phyloP scores from a whole-genome alignment of 306 rosid species.

The Phaseolus lunatus region DNA sequence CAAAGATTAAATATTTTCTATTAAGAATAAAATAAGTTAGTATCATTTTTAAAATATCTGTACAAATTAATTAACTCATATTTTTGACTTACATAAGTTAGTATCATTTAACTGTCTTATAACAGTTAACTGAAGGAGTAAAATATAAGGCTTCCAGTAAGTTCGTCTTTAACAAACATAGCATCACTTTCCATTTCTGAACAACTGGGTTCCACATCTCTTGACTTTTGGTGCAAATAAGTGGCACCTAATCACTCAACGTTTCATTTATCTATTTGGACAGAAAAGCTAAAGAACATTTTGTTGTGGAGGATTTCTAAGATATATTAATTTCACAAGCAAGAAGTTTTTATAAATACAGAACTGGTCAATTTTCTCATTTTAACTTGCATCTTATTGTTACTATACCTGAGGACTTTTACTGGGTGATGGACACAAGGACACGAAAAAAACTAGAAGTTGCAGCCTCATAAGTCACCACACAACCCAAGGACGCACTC shows the following conservation, averaged over 20 bases:
- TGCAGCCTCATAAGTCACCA: neutral
- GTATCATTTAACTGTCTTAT: too few relatives aligned
- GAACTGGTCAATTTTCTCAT: neutral
- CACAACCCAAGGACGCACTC: neutral
- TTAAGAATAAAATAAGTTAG: too few relatives aligned
- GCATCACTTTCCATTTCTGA: neutral
- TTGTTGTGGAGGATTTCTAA: neutral
- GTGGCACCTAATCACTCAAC: neutral
- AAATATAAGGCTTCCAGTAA: too few relatives aligned
- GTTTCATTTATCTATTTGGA: neutral
- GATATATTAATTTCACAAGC: neutral
- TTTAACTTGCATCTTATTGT: neutral
- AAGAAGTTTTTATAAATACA: neutral
- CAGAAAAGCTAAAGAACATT: neutral
- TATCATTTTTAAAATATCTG: too few relatives aligned
- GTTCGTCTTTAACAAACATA: neutral
- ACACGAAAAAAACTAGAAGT: neutral
- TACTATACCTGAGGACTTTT: neutral
- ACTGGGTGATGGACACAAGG: neutral
- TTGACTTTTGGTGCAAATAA: neutral
- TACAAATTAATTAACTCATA: too few relatives aligned
- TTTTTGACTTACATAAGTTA: too few relatives aligned
- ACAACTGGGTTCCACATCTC: neutral
- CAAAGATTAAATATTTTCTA: too few relatives aligned
- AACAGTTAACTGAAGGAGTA: too few relatives aligned